Conservation (phyloP, 148 eudicot genomes). For the Silene conica region DNA sequence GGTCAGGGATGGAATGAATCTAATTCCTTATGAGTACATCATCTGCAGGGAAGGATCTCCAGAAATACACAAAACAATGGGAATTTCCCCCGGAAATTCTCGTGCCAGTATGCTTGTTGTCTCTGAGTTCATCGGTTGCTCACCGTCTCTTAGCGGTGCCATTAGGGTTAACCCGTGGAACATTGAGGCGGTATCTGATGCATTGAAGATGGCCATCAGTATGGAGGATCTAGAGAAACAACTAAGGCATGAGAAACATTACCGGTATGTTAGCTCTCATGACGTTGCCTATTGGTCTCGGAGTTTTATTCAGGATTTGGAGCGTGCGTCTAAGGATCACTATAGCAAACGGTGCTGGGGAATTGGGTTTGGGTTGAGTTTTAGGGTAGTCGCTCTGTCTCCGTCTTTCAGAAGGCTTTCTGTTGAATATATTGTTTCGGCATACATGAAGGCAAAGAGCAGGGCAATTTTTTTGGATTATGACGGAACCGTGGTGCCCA, state of each 20-base stretch:
- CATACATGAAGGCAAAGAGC: conserved; percentile 42
- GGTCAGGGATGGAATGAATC: conserved; percentile 74
- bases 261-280: conserved; percentile 67
- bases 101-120: conserved; percentile 60
- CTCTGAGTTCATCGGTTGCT: conserved; percentile 75
- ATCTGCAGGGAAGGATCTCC: conserved; percentile 66
- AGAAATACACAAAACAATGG: conserved; percentile 43
- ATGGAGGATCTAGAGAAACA: conserved; percentile 43
- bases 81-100: conserved; percentile 31
- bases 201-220: conserved; percentile 40
- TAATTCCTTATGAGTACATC: conserved; percentile 58
- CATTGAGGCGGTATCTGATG: conserved; percentile 60
- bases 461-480: conserved; percentile 75
- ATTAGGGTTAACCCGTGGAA: conserved; percentile 78
- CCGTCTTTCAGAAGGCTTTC: conserved; percentile 58
- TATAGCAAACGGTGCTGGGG: conserved; percentile 69
- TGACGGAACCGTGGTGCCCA: conserved; percentile 67
- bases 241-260: conserved; percentile 64
- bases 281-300: conserved; percentile 71
- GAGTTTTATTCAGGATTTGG: conserved; percentile 61
- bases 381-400: conserved; percentile 54
- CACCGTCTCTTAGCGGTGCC: conserved; percentile 80
- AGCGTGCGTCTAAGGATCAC: conserved; percentile 62
- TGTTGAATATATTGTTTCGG: conserved; percentile 40
- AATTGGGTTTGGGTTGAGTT: conserved; percentile 58